Evolutionary conservation across 768 basidiomycete species (phyloP), one percentile per base, ranked within the genome.

Genomic region (Hericium rajendrae): DNA sequence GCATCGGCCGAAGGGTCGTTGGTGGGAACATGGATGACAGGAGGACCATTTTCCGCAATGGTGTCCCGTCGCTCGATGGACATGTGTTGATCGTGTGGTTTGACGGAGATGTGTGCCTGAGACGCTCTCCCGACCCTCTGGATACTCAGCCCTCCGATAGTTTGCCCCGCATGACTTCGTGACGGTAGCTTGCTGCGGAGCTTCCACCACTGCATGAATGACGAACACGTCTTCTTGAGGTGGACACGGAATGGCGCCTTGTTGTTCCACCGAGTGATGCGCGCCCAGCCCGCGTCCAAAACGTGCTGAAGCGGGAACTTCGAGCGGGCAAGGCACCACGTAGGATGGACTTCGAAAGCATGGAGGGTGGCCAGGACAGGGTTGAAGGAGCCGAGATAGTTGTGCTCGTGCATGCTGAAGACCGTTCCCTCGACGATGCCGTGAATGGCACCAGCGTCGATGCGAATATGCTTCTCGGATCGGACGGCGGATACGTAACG

Each of bases 351-450:
- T 52, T 80, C 77, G 37, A 72, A 71, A 37, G 79, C 82, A 37
- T 76, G 70, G n/a, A 78, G 75, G 38, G 64, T 74, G 24, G 78
- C 80, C 12, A 84, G 68, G 18, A 74, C 56, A 1, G 80, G 78
- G 60, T 86, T 87, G 51, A 72, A 68, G 6, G 84, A 84, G 20
- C 78, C 78, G n/a, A 71, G 71, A 59, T 74, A 74, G 66, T 86
- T 85, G 66, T 86, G 84, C 20, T 74, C 70, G 65, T 86, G 84
- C 20, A 87, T 49, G 41, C 76, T 77, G 59, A 88, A 75, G 60
- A 84, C 81, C 9, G 77, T 83, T 50, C 84, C 85, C 58, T 78
- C 76, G n/a, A 77, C 74, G 18, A 87, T 71, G 1, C 85, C 85
- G 58, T 86, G 83, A 4, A 82, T 77, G 0, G 78, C 74, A 12